These are phyloP conservation scores for Aspergillus piperis DNA, from an alignment of 2,329 filamentous ascomycete genomes.

Conservation along the genomic window DNA sequence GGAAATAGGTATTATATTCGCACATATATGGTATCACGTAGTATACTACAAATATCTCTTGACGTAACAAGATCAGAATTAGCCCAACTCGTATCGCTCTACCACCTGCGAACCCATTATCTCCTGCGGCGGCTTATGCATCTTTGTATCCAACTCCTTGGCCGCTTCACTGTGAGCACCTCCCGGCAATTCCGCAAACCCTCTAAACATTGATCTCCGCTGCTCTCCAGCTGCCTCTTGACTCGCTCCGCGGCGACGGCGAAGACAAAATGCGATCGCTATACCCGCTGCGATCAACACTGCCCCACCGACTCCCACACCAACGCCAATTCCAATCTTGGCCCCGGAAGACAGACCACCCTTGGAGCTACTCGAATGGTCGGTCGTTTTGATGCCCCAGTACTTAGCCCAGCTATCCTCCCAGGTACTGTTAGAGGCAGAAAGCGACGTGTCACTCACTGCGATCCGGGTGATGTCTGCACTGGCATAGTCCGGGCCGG, in stretches of 20 bases:
- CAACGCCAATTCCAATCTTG: not conserved
- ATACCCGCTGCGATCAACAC: not conserved
- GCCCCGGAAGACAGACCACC: not conserved
- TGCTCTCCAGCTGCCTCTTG: not conserved
- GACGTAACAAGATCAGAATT: not conserved
- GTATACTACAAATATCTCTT: not conserved
- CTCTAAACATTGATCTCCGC: not conserved
- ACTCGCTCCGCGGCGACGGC: not conserved
- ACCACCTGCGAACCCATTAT: not conserved
- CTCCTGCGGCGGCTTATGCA: not conserved
- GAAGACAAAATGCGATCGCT: not conserved
- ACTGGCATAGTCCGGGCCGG: constrained; percentile 18
- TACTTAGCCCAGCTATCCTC: not conserved
- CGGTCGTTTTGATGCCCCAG: not conserved
- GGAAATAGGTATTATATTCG: too few relatives aligned
- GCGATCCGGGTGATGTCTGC: not conserved
- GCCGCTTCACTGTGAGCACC: not conserved
- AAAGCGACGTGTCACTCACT: not conserved
- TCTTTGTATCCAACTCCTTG: not conserved
- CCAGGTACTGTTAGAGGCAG: not conserved
- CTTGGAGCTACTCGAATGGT: not conserved
- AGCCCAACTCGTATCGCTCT: not conserved
- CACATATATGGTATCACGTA: too few relatives aligned
- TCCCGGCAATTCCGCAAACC: not conserved
- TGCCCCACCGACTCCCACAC: not conserved